Base-by-base conservation (phyloP, 2,329 filamentous ascomycete genomes). In the Gnomoniopsis smithogilvyi region DNA sequence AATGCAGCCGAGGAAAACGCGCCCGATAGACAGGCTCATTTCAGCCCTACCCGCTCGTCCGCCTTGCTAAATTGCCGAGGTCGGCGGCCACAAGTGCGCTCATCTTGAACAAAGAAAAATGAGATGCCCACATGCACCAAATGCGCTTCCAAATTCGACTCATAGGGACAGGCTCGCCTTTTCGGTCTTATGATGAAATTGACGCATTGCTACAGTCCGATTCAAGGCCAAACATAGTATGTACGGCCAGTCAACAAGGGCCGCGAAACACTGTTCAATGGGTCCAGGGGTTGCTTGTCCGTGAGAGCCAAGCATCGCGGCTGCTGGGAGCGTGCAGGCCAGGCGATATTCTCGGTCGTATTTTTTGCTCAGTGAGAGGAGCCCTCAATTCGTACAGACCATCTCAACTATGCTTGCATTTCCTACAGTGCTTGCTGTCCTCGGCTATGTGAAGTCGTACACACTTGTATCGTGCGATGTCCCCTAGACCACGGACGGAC, bases 1-100 rank as follows among this genome's bases (percentile, higher is more conserved):
- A 53, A 51, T 41, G 38, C 38, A 41, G 38, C 53, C 54, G 53
- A 60, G 54, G 49, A 22, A 30, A 19, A 52, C 33, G 43, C 26
- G 26, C 19, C 58, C 55, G 59, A 54, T 41, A 43, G n/a, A 55
- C 51, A 48, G 51, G n/a, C 6, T 38, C 45, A 33, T 48, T 49
- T 59, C 56, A 59, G 53, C 56, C 56, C 56, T 59, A 56, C 56
- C 56, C 53, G 52, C 50, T 59, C 60, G 56, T 43, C 53, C 56
- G 56, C 47, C 11, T 24, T 49, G 60, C 46, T 36, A 15, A 15
- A 33, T 49, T 62, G 60, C 60, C 60, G 60, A 62, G 56, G 60
- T 59, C 60, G 60, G 60, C 56, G 38, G 52, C 19, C 41, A 41
- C 6, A 41, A 15, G 17, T 14, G 36, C 36, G 17, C 36, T 15